These are phyloP conservation scores for Aspergillus steynii DNA, from an alignment of 495 filamentous ascomycete genomes.

Conservation along the genomic window DNA sequence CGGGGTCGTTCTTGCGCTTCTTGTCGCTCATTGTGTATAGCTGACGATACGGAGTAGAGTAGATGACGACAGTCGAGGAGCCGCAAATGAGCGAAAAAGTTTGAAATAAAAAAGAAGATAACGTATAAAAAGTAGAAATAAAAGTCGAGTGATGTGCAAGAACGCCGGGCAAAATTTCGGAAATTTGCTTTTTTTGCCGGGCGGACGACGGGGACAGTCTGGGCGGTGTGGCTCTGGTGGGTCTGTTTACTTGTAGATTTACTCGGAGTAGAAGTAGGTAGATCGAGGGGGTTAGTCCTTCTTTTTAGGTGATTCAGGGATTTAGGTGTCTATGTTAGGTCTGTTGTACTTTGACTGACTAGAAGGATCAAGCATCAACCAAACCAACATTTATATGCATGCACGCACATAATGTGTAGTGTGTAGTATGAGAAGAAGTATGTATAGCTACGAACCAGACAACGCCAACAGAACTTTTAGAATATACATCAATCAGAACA, in stretches of 20 bases:
- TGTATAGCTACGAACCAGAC: constrained; percentile 4
- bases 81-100: too few species aligned
- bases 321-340: too few species aligned
- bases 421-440: background rate
- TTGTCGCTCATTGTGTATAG: constrained; percentile 40
- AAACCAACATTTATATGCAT: too few species aligned
- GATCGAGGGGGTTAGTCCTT: too few species aligned
- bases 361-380: too few species aligned
- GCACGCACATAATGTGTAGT: background rate
- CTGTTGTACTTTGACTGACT: too few species aligned
- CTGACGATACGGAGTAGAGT: background rate
- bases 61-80: too few species aligned
- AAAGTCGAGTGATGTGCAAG: background rate
- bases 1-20: constrained; percentile 41
- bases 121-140: background rate
- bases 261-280: background rate
- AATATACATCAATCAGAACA: constrained; percentile 33
- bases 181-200: constrained; percentile 26
- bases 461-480: constrained; percentile 16
- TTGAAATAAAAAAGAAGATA: background rate
- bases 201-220: constrained; percentile 15
- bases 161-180: constrained; percentile 3
- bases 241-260: background rate
- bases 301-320: too few species aligned
- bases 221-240: background rate